These are phyloP conservation scores for Gossypium arboreum DNA, from an alignment of 345 rosid genomes.

Conservation along the genomic window DNA sequence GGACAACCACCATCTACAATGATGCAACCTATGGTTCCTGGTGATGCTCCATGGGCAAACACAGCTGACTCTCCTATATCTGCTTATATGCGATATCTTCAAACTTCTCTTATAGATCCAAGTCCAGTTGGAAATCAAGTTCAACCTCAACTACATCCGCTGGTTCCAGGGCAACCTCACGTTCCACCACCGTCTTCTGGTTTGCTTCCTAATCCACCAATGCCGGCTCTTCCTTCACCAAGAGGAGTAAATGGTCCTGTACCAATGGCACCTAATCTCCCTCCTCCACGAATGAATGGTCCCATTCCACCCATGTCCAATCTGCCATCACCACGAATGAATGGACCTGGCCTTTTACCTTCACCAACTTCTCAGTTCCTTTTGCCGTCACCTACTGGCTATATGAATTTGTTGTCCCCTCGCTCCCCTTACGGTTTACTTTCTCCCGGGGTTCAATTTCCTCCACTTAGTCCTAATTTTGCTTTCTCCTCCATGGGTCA, in stretches of 20 bases:
- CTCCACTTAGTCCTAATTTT: conserved; percentile 70
- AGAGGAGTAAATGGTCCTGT: conserved; percentile 60
- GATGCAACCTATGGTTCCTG: conserved; percentile 35
- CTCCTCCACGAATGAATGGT: conserved; percentile 57
- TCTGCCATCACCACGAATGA: conserved; percentile 57
- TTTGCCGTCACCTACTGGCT: conserved; percentile 63
- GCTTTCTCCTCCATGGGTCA: conserved; percentile 63
- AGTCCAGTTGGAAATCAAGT: conserved; percentile 46
- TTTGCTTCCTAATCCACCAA: conserved; percentile 45
- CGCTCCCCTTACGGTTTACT: conserved; percentile 67
- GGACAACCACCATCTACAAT: conserved; percentile 41
- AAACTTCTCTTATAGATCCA: conserved; percentile 48
- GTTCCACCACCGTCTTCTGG: conserved; percentile 36
- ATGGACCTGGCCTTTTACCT: conserved; percentile 56
- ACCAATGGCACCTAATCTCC: conserved; percentile 40
- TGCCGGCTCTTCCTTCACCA: conserved; percentile 44
- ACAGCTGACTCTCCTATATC: conserved; percentile 75
- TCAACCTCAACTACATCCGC: conserved; percentile 29
- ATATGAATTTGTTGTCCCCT: conserved; percentile 62
- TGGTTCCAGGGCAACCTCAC: conserved; percentile 25
- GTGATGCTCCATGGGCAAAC: conserved; percentile 49
- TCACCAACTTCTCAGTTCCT: conserved; percentile 86
- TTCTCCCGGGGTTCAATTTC: conserved; percentile 80
- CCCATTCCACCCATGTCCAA: conserved; percentile 45
- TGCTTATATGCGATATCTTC: conserved; percentile 82